Base-by-base conservation (phyloP, 441 rosid species). In the Caryocar brasiliense region DNA sequence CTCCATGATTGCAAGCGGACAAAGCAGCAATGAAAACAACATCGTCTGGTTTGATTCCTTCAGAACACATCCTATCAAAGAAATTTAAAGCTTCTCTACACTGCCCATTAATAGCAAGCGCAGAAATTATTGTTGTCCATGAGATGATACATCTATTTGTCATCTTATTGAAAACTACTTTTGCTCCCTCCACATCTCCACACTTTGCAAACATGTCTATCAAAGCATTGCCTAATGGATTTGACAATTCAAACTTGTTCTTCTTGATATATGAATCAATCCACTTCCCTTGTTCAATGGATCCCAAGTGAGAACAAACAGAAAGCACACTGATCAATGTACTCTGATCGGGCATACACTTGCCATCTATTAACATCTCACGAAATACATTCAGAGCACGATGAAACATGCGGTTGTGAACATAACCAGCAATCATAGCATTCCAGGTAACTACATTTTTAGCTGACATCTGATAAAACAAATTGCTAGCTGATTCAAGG, bases 361-460 rank as follows among this genome's bases (percentile, higher is more conserved):
- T 54, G 13, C 54, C 56, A 34, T 54, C 56, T 14, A 34, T 44
- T 34, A 54, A 46, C 76, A 71, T 58, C 23, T 12, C 35, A 5
- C 49, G 66, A 59, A 71, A 66, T 14, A 58, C 7, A 28, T 17
- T 24, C 24, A 66, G 40, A 14, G 72, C 76, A 33, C 58, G 59
- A 49, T 65, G 66, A 36, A 65, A 71, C 60, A 14, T 45, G 36
- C 37, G 62, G 27, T 61, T 69, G 35, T 66, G 66, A 46, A 58
- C 76, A 40, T 58, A 66, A 38, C 72, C 68, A 3, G 72, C n/a
- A 58, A 71, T 58, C 68, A 62, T 62, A 47, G 76, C 72, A 58
- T 66, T 61, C 72, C 66, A 66, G 1, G 63, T 44, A 21, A 66
- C 63, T 26, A 61, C 59, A 28, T 56, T 54, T 47, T 51, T 67